Conservation (phyloP, 495 filamentous ascomycete genomes). For the Hypoxylon fuscum region DNA sequence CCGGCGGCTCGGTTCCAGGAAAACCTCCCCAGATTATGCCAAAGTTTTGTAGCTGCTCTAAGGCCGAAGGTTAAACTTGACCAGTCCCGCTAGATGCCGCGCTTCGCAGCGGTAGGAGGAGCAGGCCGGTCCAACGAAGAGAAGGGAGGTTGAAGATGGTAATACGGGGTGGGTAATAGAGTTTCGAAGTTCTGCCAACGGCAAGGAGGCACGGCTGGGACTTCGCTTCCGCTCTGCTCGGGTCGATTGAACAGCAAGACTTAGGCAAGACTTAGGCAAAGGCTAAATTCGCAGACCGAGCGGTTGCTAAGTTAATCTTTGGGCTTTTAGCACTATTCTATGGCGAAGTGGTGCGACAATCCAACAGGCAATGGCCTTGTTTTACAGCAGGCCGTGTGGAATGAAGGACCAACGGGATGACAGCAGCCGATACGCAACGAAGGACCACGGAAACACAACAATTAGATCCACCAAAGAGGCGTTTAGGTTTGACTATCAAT, state of each 20-base stretch:
- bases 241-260: too few species aligned
- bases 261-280: conserved; percentile 21
- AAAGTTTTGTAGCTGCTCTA: conserved; percentile 13
- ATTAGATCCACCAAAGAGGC: conserved; percentile 24
- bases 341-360: conserved; percentile 29
- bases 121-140: conserved; percentile 4
- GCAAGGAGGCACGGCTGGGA: conserved; percentile 6
- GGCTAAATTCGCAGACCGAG: conserved; percentile 10
- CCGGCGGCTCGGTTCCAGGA: too few species aligned
- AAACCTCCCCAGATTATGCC: background rate
- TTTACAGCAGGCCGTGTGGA: conserved; percentile 32
- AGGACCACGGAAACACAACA: conserved; percentile 27
- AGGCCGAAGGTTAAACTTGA: conserved; percentile 1
- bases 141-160: background rate
- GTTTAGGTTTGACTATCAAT: conserved; percentile 3
- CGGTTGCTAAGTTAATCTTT: background rate
- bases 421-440: conserved; percentile 25
- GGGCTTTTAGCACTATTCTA: conserved; percentile 35
- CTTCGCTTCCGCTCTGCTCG: conserved; percentile 13
- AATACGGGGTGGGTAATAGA: conserved; percentile 9
- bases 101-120: background rate
- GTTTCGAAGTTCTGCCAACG: conserved; percentile 9
- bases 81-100: conserved; percentile 11
- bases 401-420: conserved; percentile 36
- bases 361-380: conserved; percentile 29